Evolutionary conservation across 2,329 filamentous ascomycete genomes (phyloP).

Genomic region (Fusarium sp.): DNA sequence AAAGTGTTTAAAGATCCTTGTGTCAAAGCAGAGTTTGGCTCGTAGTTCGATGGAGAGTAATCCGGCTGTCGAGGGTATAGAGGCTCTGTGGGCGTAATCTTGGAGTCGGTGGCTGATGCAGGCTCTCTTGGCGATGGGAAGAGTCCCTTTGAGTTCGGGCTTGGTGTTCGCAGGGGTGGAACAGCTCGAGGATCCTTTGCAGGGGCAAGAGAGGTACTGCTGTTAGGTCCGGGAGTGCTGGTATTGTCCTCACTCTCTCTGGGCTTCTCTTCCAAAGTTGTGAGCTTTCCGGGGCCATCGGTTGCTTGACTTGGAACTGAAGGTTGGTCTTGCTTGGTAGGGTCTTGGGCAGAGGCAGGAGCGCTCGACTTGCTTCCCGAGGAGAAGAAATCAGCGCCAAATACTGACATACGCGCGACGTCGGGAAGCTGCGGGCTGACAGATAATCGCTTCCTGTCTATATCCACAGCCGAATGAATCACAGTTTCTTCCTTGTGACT

Average conservation of each 20-base stretch:
- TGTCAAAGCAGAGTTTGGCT: slow-evolving; percentile 50
- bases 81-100: slow-evolving; percentile 55
- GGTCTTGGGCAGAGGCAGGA: slow-evolving; percentile 9
- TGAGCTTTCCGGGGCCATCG: background rate
- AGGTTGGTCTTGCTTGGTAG: slow-evolving; percentile 24
- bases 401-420: slow-evolving; percentile 66
- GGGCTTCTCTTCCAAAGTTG: slow-evolving; percentile 9
- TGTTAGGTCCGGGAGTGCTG: background rate
- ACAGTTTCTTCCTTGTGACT: slow-evolving; percentile 7
- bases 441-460: slow-evolving; percentile 51
- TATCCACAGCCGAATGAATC: slow-evolving; percentile 22
- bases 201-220: slow-evolving; percentile 13
- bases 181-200: slow-evolving; percentile 39
- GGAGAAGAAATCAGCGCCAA: slow-evolving; percentile 67
- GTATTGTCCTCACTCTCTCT: background rate
- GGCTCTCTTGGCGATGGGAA: slow-evolving; percentile 10
- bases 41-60: slow-evolving; percentile 48
- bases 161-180: slow-evolving; percentile 48
- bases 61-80: slow-evolving; percentile 54
- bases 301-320: background rate
- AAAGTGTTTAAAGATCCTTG: slow-evolving; percentile 58
- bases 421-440: slow-evolving; percentile 67
- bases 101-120: slow-evolving; percentile 18
- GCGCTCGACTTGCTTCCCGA: slow-evolving; percentile 35
- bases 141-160: slow-evolving; percentile 37